Percentiles rank a stretch among this genome's conserved stretches.
phyloP scores from a whole-genome alignment of 2,329 filamentous ascomycete species.

The Stylonectria norvegica region DNA sequence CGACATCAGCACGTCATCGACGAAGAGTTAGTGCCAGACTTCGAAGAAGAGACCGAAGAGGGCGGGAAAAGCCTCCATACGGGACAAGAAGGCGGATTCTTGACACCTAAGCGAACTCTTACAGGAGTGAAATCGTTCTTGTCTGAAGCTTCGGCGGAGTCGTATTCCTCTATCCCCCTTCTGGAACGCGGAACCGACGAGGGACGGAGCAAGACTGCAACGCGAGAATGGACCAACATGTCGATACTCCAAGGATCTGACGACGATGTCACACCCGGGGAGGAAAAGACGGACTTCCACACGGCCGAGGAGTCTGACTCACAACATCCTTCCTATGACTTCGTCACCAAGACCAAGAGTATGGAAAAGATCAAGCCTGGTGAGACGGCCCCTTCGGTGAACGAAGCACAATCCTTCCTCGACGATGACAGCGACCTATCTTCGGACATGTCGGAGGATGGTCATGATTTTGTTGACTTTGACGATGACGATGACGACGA shows the following conservation, averaged over 20 bases:
- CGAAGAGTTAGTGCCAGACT: slow-evolving; percentile 34
- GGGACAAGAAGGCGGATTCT: slow-evolving; percentile 12
- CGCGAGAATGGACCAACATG: slow-evolving; percentile 51
- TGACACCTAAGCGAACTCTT: slow-evolving; percentile 23
- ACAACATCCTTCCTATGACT: slow-evolving; percentile 49
- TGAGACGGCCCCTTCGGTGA: slow-evolving; percentile 28
- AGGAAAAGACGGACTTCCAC: slow-evolving; percentile 19
- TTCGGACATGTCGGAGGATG: slow-evolving; percentile 58
- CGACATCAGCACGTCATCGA: slow-evolving; percentile 45
- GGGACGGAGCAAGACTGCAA: slow-evolving; percentile 38
- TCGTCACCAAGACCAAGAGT: slow-evolving; percentile 52
- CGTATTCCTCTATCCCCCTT: slow-evolving; percentile 73
- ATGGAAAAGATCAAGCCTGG: slow-evolving; percentile 43
- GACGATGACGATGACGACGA: slow-evolving; percentile 30
- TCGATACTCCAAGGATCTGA: slow-evolving; percentile 53
- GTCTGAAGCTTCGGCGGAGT: slow-evolving; percentile 64
- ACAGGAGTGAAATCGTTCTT: slow-evolving; percentile 47
- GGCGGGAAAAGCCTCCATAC: slow-evolving; percentile 20
- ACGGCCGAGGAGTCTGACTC: slow-evolving; percentile 21
- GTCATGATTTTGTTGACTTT: slow-evolving; percentile 42
- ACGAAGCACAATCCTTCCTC: slow-evolving; percentile 43
- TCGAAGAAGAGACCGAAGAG: slow-evolving; percentile 13
- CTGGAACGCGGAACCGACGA: slow-evolving; percentile 65
- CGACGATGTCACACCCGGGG: slow-evolving; percentile 29
- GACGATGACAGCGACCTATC: slow-evolving; percentile 58